Conservation (phyloP, 345 rosid genomes). For the Murraya koenigii region DNA sequence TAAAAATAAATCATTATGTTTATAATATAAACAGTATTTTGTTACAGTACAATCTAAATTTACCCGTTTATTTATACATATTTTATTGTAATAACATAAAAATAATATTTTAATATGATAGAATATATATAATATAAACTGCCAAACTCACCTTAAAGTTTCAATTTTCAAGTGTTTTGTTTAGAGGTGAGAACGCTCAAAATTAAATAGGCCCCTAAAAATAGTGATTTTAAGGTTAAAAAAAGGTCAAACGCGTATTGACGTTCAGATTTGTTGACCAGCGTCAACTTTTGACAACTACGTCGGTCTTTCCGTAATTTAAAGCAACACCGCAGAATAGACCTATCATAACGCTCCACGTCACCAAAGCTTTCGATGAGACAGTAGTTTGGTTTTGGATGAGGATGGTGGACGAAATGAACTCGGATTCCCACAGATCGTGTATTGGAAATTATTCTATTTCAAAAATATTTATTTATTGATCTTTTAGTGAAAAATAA, state of each 20-base stretch:
- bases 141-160: no score
- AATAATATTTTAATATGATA: no score
- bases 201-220: no score
- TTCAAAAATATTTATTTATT: background rate
- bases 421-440: background rate
- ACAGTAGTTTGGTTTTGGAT: background rate
- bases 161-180: no score
- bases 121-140: no score
- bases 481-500: background rate
- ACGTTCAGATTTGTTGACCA: background rate
- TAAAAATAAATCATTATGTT: no score
- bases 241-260: background rate
- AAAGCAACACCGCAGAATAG: fast-evolving
- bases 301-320: background rate
- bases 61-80: no score
- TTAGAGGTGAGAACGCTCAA: no score
- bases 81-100: no score
- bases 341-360: background rate
- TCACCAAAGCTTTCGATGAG: background rate
- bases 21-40: no score
- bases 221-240: no score
- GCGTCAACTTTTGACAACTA: background rate
- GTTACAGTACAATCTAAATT: no score
- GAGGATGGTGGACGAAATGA: background rate
- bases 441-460: background rate